phyloP scores from a whole-genome alignment of 768 basidiomycete species.

The Rhodosporidiobolus odoratus region DNA sequence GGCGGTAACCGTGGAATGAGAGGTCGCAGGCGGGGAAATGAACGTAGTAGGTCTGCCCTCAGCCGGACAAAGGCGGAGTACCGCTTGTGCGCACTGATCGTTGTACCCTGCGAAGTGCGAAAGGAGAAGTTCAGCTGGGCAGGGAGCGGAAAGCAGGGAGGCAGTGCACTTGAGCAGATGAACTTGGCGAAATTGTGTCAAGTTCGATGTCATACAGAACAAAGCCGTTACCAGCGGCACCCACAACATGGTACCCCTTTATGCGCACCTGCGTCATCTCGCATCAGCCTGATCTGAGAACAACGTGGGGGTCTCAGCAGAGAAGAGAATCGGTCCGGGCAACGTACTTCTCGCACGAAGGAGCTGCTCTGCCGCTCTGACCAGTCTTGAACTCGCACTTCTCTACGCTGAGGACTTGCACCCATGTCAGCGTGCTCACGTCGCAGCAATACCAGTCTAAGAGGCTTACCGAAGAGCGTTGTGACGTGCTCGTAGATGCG shows the following conservation, averaged over 20 bases:
- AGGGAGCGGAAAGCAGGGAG: neutral
- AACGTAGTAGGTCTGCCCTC: constrained; percentile 26
- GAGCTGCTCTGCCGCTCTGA: constrained; percentile 5
- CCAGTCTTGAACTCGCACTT: constrained; percentile 31
- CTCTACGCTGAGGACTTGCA: neutral
- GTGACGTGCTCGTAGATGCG: constrained; percentile 26
- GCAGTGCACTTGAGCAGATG: neutral
- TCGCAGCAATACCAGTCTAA: rapidly evolving
- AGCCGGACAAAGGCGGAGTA: constrained; percentile 42
- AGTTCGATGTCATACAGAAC: constrained; percentile 39
- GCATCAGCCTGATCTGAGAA: neutral
- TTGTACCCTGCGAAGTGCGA: constrained; percentile 25
- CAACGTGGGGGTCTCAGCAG: neutral
- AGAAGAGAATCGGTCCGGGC: neutral
- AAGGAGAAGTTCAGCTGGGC: neutral
- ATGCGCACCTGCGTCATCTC: constrained; percentile 16
- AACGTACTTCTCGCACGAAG: constrained; percentile 35
- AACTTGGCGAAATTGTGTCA: neutral
- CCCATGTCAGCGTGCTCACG: neutral
- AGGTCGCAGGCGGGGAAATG: constrained; percentile 23
- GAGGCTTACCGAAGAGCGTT: constrained; percentile 16
- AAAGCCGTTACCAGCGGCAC: constrained; percentile 30
- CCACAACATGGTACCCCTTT: constrained; percentile 22
- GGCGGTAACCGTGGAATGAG: constrained; percentile 35
- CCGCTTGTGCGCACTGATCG: constrained; percentile 33